phyloP scores from a whole-genome alignment of 176 grass and related monocot genomes.

The Triticum monococcum region DNA sequence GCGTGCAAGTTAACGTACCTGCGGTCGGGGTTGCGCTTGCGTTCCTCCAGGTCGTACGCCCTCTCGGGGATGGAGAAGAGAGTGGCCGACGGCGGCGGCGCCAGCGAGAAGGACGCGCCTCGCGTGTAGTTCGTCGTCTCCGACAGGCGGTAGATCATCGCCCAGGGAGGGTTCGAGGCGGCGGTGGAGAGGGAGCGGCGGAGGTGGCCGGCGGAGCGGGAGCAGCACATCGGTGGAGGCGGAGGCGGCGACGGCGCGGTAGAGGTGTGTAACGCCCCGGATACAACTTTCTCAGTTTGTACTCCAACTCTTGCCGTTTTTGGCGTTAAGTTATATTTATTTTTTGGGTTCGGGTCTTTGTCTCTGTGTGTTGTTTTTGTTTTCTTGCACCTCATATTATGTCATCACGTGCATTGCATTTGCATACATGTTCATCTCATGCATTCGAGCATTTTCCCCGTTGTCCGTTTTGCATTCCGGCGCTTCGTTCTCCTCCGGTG shows the following conservation, averaged over 20 bases:
- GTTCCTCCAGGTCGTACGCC: not conserved
- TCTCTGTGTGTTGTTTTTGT: too few species aligned
- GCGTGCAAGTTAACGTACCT: not conserved
- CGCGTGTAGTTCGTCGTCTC: not conserved
- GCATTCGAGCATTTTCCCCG: too few species aligned
- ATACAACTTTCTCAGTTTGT: too few species aligned
- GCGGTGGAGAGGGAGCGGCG: not conserved
- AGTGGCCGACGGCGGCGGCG: not conserved
- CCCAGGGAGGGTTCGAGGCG: not conserved
- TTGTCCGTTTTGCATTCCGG: too few species aligned
- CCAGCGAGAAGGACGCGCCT: not conserved
- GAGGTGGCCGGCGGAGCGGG: not conserved
- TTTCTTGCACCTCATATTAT: too few species aligned
- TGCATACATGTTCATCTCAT: too few species aligned
- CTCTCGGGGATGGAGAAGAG: not conserved
- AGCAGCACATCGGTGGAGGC: not conserved
- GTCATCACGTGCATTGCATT: too few species aligned
- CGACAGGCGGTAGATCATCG: not conserved
- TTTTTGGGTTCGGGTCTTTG: too few species aligned
- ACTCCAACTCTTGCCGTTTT: too few species aligned
- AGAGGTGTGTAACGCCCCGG: too few species aligned
- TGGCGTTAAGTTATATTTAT: too few species aligned
- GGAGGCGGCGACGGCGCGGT: not conserved
- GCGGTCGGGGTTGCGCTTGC: not conserved
- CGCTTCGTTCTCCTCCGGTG: too few species aligned